Base-by-base conservation (phyloP, 177 flowering plant genomes). In the Vitis hybrid region DNA sequence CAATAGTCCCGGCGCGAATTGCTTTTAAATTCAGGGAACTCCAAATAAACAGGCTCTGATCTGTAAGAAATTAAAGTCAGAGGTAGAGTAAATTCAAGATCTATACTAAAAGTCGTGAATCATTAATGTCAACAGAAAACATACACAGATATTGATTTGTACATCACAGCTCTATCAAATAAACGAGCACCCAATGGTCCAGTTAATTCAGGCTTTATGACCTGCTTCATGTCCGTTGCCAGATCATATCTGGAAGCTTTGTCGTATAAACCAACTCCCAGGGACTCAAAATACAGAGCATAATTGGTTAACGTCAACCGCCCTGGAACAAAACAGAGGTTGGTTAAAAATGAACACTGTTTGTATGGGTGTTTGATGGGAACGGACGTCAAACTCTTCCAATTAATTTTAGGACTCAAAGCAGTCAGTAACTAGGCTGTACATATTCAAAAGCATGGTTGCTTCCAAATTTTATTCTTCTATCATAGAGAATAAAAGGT, bases 101-200 rank as follows among this genome's bases (percentile, higher is more conserved):
- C 45, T 30, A 60, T 32, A 55, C 3, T 15, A 62, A 9, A 56
- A 57, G 14, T 69, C 8, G 45, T 5, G 8, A 75, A 62, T 52
- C 70, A 64, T 67, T 48, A 48, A 34, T 7, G 2, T 26, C 51
- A 58, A 56, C 6, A 48, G 65, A 65, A 66, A 76, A 77, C 95
- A 39, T 90, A 94, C 98, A 86, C 56, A 48, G 85, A 70, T 56
- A 76, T 72, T 70, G 97, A 92, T 57, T 88, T 87, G 86, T 92
- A 94, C 91, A 91, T 85, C 62, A 94, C 82, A 23, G 97, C 98
- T 77, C 85, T 92, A 75, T 94, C 97, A 81, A 91, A 94, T 67
- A 94, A 80, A 61, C 93, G 91, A 76, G 94, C 88, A 71, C 98
- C 98, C 83, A 89, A 73, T 56, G 94, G 97, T 66, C 98, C 98